Evolutionary conservation across 2,329 filamentous ascomycete genomes (phyloP).

Genomic region (Colletotrichum sp.): DNA sequence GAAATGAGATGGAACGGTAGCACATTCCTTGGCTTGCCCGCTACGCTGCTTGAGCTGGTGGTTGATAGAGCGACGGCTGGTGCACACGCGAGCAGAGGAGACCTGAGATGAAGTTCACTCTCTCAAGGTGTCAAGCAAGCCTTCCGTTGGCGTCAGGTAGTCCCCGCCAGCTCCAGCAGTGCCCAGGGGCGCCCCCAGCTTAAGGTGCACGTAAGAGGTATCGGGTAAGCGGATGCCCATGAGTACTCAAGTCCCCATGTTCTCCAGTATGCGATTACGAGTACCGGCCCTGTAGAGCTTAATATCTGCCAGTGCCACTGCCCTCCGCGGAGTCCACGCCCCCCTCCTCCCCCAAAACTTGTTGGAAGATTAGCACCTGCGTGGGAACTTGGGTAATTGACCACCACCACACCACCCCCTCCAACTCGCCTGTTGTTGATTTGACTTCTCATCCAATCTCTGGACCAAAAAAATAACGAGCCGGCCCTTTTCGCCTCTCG

Average conservation of each 20-base stretch:
- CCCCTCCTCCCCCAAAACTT: background rate
- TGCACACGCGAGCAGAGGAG: background rate
- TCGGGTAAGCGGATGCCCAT: background rate
- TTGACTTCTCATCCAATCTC: constrained; percentile 19
- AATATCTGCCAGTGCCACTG: background rate
- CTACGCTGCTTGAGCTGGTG: background rate
- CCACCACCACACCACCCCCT: background rate
- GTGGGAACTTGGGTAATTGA: background rate
- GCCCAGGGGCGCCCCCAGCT: background rate
- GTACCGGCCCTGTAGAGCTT: background rate
- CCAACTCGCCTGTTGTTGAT: constrained; percentile 3
- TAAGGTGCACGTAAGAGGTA: background rate
- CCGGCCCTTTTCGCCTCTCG: background rate
- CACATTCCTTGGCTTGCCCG: background rate
- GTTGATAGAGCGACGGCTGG: background rate
- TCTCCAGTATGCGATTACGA: background rate
- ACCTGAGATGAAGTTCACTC: background rate
- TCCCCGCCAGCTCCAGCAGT: background rate
- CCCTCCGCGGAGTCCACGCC: background rate
- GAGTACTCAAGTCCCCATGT: background rate
- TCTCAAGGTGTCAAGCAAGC: background rate
- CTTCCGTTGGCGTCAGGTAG: background rate
- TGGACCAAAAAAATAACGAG: background rate
- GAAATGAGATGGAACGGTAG: background rate
- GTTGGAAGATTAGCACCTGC: background rate